phyloP scores from a whole-genome alignment of 306 rosid species.

The Myrica gale region DNA sequence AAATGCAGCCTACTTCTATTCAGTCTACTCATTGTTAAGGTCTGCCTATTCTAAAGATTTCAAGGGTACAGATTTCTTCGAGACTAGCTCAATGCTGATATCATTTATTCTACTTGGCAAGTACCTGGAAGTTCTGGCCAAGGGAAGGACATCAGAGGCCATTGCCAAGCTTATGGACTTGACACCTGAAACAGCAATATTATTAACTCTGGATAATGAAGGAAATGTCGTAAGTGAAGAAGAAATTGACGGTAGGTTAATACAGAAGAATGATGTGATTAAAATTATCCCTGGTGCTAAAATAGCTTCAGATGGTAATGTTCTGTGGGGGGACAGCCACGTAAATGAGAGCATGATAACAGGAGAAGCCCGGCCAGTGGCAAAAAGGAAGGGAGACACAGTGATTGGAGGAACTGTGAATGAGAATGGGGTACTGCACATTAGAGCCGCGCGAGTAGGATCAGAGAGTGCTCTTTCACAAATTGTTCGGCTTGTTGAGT shows the following conservation, averaged over 20 bases:
- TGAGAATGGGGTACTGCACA: conserved; percentile 78
- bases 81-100: conserved; percentile 81
- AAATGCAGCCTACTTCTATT: conserved; percentile 84
- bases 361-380: conserved; percentile 67
- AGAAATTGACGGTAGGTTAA: conserved; percentile 59
- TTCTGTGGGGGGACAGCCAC: conserved; percentile 69
- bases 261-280: conserved; percentile 69
- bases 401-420: conserved; percentile 86
- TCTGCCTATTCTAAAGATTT: conserved; percentile 52
- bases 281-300: conserved; percentile 67
- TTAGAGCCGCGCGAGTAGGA: conserved; percentile 78
- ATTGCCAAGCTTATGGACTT: conserved; percentile 84
- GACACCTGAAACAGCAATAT: conserved; percentile 64
- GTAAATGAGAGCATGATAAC: conserved; percentile 91
- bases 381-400: conserved; percentile 52
- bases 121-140: conserved; percentile 78
- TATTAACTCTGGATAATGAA: conserved; percentile 46
- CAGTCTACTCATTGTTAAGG: conserved; percentile 63
- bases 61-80: conserved; percentile 73
- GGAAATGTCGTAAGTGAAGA: conserved; percentile 47
- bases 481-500: conserved; percentile 82
- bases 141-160: conserved; percentile 79
- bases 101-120: conserved; percentile 77
- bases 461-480: conserved; percentile 82
- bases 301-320: conserved; percentile 75